A percentile compares a stretch with the other conserved stretches of the same genome.
phyloP scores from a whole-genome alignment of 176 grass and related monocot species.

The Alloteropsis semialata region DNA sequence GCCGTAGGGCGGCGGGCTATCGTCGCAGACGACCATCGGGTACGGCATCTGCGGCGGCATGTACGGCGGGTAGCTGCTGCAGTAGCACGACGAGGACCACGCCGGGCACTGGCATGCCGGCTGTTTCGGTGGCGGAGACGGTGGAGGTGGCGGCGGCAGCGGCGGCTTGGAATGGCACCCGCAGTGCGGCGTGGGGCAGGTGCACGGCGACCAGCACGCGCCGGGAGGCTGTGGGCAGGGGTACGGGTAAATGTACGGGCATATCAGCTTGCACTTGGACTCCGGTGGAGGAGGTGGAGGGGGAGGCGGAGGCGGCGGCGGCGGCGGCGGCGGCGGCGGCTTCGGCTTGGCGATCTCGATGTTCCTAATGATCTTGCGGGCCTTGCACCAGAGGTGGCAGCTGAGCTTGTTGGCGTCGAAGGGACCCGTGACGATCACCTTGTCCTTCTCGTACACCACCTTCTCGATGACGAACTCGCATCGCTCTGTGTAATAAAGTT shows the following conservation, averaged over 20 bases:
- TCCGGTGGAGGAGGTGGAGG: neutral
- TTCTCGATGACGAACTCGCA: constrained; percentile 43
- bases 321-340: neutral
- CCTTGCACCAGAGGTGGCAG: constrained; percentile 57
- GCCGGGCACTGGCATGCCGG: constrained; percentile 6
- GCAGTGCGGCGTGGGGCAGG: neutral
- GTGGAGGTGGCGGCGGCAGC: neutral
- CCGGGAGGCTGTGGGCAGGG: neutral
- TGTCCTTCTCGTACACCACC: constrained; percentile 55
- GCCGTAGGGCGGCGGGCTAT: constrained; percentile 1
- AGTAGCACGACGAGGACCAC: constrained; percentile 6
- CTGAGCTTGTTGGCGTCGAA: constrained; percentile 50
- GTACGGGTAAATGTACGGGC: neutral
- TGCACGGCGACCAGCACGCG: neutral
- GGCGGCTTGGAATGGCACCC: neutral
- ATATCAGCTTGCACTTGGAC: neutral
- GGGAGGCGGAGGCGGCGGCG: too few species aligned
- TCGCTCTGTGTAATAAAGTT: constrained; percentile 1
- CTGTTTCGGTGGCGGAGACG: neutral
- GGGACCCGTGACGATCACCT: constrained; percentile 46
- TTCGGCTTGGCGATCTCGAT: constrained; percentile 19
- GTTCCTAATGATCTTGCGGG: constrained; percentile 29
- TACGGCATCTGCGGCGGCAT: neutral
- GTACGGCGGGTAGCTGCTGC: neutral
- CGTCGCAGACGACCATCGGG: constrained; percentile 16